Percentiles rank a stretch among this genome's conserved stretches.
Evolutionary conservation across 768 basidiomycete species (phyloP).

Genomic region (Lactarius tabidus): DNA sequence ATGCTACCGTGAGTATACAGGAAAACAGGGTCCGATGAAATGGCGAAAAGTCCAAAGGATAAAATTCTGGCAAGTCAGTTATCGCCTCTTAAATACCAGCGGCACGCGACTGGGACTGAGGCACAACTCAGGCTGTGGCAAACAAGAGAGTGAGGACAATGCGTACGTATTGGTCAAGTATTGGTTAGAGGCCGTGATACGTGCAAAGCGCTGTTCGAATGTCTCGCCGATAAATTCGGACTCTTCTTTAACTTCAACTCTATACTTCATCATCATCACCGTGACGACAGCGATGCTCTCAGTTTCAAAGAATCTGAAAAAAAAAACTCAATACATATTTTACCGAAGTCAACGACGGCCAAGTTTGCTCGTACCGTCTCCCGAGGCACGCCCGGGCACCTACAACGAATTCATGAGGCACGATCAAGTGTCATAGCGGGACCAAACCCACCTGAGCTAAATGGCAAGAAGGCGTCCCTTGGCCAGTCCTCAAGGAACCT

Average conservation of each 20-base stretch:
- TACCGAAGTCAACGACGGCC: neutral
- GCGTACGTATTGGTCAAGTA: constrained; percentile 16
- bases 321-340: neutral
- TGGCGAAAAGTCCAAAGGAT: too few relatives aligned
- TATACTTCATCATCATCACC: constrained; percentile 43
- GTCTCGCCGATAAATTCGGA: constrained; percentile 43
- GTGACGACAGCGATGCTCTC: constrained; percentile 46
- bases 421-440: neutral
- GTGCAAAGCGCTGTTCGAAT: constrained; percentile 40
- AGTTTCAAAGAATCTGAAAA: constrained; percentile 46
- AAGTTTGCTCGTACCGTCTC: constrained; percentile 16
- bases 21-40: neutral
- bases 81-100: constrained; percentile 24
- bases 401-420: neutral
- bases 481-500: constrained; percentile 35
- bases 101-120: constrained; percentile 22
- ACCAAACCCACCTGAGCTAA: constrained; percentile 25
- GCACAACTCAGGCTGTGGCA: neutral
- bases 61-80: neutral
- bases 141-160: too few relatives aligned
- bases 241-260: constrained; percentile 47
- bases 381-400: constrained; percentile 28
- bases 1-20: neutral
- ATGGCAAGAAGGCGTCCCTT: constrained; percentile 35
- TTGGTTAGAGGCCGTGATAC: neutral